Conservation (phyloP, 306 rosid genomes). For the Erythrophleum fordii region DNA sequence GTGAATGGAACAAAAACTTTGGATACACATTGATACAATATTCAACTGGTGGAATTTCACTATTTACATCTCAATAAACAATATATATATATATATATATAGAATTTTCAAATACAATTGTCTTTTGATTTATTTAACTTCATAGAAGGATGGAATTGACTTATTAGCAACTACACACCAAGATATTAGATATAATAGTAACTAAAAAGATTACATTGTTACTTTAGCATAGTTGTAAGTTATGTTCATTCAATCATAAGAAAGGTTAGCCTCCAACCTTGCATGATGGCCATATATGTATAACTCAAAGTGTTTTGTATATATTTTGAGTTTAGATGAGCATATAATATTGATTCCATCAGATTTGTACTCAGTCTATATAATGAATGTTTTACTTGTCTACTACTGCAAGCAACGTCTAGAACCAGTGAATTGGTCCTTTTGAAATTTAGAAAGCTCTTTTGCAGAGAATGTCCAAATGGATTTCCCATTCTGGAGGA, state of each 20-base stretch:
- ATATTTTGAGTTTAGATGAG: no score
- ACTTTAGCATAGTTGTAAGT: not conserved
- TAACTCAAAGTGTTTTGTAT: no score
- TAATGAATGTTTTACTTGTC: not conserved
- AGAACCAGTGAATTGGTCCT: not conserved
- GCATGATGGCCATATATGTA: no score
- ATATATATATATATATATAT: no score
- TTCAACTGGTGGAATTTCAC: not conserved
- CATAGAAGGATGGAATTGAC: not conserved
- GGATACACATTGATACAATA: not conserved
- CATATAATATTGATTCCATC: constrained; percentile 14
- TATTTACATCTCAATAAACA: not conserved
- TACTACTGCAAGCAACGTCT: not conserved
- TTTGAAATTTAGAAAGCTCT: no score
- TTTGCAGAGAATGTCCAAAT: no score
- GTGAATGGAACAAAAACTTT: not conserved
- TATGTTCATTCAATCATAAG: not conserved
- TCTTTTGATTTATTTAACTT: not conserved
- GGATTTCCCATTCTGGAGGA: not conserved
- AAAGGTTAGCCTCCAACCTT: not conserved
- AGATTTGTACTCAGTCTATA: constrained; percentile 1
- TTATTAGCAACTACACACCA: not conserved
- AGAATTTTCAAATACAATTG: not conserved
- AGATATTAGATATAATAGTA: not conserved
- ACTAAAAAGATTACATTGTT: not conserved